Evolutionary conservation across 139 green algal genomes (phyloP), one percentile per base, ranked within the genome.

Genomic region (Micromonas commoda): DNA sequence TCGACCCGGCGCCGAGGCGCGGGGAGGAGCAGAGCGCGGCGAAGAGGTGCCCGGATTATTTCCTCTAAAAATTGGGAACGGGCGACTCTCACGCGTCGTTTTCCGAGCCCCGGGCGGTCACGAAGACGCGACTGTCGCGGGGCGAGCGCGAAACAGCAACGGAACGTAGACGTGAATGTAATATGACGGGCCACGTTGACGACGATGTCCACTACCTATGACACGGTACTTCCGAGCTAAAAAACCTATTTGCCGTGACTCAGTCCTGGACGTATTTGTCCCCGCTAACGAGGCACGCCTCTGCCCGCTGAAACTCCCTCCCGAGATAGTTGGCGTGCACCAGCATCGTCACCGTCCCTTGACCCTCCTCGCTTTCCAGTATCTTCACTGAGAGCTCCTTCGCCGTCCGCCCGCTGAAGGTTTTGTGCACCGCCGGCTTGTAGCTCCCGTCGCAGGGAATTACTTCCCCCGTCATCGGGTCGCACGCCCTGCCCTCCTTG

Each of bases 1-100:
- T 99, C 83, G 96, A 99, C 80, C 96, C 93, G 33, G 72, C 72
- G 33, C 72, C 72, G 57, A n/a, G 72, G 16, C 29, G 72, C 20
- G 72, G 72, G 4, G 72, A 78, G 52, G 54, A 51, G 72, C 54
- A 78, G 45, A 33, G 69, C 23, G 31, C 72, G 45, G 31, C 21
- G 33, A 57, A 78, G 45, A 38, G 68, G 53, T 61, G 35, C 21
- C 72, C 72, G 32, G 72, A 78, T 53, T 78, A 78, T 52, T 78
- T 78, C 33, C 34, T 78, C 4, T 78, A 66, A 67, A 65, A 63
- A 63, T n/a, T 63, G 52, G 20, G 20, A n/a, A 63, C 52, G 52
- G 20, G 19, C 19, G 52, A 63, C 52, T 63, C 52, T 63, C 52
- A 63, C 52, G 20, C 52, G 52, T n/a, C 52, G 20, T 20, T 63